Evolutionary conservation across 2,329 filamentous ascomycete genomes (phyloP), one percentile per base, ranked within the genome.

Genomic region (Parafenestella ontariensis): DNA sequence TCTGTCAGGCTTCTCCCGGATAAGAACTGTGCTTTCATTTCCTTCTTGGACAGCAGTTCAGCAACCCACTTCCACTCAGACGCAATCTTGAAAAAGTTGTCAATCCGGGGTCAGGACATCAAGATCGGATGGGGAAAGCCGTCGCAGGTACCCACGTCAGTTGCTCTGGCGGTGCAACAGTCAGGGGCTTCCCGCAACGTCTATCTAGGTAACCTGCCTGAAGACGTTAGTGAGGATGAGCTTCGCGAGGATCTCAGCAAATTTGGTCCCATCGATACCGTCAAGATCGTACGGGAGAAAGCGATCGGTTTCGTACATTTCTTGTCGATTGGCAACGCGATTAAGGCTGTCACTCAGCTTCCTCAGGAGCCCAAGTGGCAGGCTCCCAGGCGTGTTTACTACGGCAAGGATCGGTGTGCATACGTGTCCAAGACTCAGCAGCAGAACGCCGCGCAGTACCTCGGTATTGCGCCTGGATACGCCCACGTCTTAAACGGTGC

Each of bases 11-110:
- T 99, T 62, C 83, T 99, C 50, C 92, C 94, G 21, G 95, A 99
- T 80, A 99, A 98, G 91, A 99, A 98, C 84, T 99, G 95, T 74
- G 95, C 95, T 54, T 99, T 99, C 83, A 98, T 99, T 75, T 99
- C 95, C 7, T 99, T 99, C 82, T 83, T 99, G 63, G 95, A 99
- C 73, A 92, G 93, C 69, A 96, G 93, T 80, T 97, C 95, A 26
- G 95, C 95, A 52, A 98, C 94, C 20, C 95, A 99, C 76, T 99
- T 99, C 81, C 95, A 99, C 82, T 99, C 95, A 18, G 95, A 99
- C 83, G 95, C 95, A 66, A 99, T 99, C 79, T 86, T 99, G 85
- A 99, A 99, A 84, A 99, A 98, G 84, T 87, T 99, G 74, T 93
- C 93, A 69, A 96, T 99, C 81, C 93, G 96, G 79, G 94, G 94